phyloP scores from a whole-genome alignment of 192 early-diverging fungal genomes.

The Piromyces sp. region DNA sequence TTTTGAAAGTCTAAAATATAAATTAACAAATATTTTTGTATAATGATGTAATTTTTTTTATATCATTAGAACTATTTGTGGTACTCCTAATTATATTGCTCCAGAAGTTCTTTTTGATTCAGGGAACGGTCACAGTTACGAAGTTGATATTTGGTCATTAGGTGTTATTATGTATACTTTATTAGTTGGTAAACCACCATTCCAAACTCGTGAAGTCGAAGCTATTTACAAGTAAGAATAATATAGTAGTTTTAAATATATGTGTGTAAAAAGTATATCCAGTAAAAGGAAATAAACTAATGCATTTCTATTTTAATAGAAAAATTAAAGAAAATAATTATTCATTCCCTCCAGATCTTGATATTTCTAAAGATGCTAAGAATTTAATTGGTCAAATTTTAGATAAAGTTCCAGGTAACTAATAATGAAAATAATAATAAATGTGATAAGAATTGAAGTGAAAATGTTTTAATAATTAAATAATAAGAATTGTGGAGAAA shows the following conservation, averaged over 20 bases:
- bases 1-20: too few relatives aligned
- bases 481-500: too few relatives aligned
- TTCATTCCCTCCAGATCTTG: conserved; percentile 47
- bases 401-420: conserved; percentile 38
- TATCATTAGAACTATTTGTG: conserved; percentile 63
- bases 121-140: conserved; percentile 68
- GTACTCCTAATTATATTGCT: conserved; percentile 95
- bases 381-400: conserved; percentile 52
- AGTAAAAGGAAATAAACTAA: too few relatives aligned
- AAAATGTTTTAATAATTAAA: background rate
- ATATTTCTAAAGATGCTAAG: conserved; percentile 40
- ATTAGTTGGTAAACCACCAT: conserved; percentile 75
- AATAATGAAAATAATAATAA: background rate
- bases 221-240: conserved; percentile 51
- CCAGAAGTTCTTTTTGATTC: conserved; percentile 78
- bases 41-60: too few relatives aligned
- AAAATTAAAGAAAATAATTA: conserved; percentile 51
- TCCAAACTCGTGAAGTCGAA: conserved; percentile 60
- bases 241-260: too few relatives aligned
- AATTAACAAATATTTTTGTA: too few relatives aligned
- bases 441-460: background rate
- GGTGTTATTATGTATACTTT: conserved; percentile 84
- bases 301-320: too few relatives aligned
- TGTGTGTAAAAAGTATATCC: too few relatives aligned
- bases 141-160: conserved; percentile 87